Conservation (phyloP, 306 rosid genomes). For the Delonix regia region DNA sequence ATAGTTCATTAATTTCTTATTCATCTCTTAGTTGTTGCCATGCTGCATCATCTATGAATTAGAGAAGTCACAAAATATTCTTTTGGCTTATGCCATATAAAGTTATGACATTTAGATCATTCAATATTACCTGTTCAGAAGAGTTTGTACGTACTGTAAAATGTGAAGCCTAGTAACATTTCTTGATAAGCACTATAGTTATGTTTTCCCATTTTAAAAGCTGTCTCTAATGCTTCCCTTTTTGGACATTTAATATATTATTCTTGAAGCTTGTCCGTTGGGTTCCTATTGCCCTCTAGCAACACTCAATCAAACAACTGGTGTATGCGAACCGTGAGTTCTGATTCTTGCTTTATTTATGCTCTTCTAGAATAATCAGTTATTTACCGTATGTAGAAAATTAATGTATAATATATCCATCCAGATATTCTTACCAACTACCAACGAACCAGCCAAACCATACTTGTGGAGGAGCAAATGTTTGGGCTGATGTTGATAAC, state of each 20-base stretch:
- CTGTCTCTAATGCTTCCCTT: constrained; percentile 43
- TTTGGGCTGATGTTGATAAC: constrained; percentile 82
- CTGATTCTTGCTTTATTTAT: constrained; percentile 19
- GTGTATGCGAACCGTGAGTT: constrained; percentile 96
- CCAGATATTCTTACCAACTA: constrained; percentile 85
- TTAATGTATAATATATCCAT: constrained; percentile 25
- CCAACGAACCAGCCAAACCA: constrained; percentile 82
- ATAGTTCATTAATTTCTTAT: background rate
- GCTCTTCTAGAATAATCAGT: background rate
- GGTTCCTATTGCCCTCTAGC: constrained; percentile 95
- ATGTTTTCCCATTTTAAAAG: constrained; percentile 15
- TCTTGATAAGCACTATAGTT: background rate
- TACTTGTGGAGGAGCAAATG: constrained; percentile 95
- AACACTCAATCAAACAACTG: constrained; percentile 67
- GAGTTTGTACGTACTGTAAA: background rate
- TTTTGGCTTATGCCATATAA: background rate
- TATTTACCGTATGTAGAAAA: background rate
- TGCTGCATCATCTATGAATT: background rate
- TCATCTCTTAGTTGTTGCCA: background rate
- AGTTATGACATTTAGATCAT: background rate
- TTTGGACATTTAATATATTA: constrained; percentile 37
- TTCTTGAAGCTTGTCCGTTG: constrained; percentile 83
- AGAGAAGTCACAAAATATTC: background rate
- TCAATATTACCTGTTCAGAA: background rate
- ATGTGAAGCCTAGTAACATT: background rate